Percentiles rank a stretch among this genome's conserved stretches.
phyloP scores from a whole-genome alignment of 495 filamentous ascomycete genomes.

The Xylaria nigripes region DNA sequence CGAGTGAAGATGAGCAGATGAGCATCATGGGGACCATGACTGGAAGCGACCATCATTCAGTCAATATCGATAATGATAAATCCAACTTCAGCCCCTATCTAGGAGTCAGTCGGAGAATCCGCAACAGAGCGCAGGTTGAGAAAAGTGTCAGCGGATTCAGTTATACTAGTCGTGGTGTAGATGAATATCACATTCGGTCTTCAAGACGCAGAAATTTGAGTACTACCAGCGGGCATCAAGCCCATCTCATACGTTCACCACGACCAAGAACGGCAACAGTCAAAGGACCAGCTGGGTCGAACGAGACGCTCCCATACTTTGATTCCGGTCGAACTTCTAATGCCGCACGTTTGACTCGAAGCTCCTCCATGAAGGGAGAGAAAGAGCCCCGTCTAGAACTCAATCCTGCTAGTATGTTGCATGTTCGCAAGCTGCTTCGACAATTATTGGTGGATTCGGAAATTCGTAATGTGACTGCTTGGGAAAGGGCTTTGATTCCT shows the following conservation, averaged over 20 bases:
- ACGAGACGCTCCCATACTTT: constrained; percentile 33
- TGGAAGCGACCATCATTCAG: constrained; percentile 33
- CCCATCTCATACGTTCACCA: constrained; percentile 61
- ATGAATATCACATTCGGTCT: constrained; percentile 49
- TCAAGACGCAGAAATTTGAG: constrained; percentile 69
- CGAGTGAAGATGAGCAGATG: constrained; percentile 85
- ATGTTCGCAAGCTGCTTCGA: constrained; percentile 73
- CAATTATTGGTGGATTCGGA: constrained; percentile 72
- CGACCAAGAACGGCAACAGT: constrained; percentile 41
- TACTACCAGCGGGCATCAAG: constrained; percentile 52
- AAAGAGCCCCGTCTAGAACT: constrained; percentile 69
- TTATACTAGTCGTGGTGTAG: constrained; percentile 47
- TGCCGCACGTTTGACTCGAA: constrained; percentile 60
- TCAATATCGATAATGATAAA: constrained; percentile 41
- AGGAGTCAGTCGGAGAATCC: constrained; percentile 61
- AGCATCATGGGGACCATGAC: constrained; percentile 72
- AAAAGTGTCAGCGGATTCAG: constrained; percentile 57
- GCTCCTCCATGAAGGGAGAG: constrained; percentile 74
- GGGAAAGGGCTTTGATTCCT: constrained; percentile 88
- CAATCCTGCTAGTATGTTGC: constrained; percentile 76
- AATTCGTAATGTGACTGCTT: constrained; percentile 63
- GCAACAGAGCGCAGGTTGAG: constrained; percentile 58
- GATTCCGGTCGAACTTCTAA: constrained; percentile 27
- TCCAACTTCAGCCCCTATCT: constrained; percentile 45
- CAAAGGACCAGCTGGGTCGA: constrained; percentile 36